These are phyloP conservation scores for Aureobasidium zeae DNA, from an alignment of 2,329 filamentous ascomycete genomes.

Conservation along the genomic window DNA sequence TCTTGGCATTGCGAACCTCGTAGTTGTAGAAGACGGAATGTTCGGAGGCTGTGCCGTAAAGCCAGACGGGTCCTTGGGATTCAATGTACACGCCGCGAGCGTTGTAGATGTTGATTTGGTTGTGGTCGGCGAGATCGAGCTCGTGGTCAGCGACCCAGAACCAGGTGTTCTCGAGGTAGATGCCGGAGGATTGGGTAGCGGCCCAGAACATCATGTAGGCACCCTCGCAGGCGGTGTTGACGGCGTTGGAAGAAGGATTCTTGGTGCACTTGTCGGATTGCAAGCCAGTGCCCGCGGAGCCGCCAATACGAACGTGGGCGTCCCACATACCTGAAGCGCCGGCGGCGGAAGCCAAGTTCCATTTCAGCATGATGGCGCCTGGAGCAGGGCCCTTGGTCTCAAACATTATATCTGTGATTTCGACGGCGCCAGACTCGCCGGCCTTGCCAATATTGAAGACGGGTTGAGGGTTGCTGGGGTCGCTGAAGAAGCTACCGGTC, in stretches of 20 bases:
- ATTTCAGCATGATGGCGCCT: conserved; percentile 83
- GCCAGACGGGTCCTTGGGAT: conserved; percentile 65
- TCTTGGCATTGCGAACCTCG: conserved; percentile 50
- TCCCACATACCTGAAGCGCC: conserved; percentile 83
- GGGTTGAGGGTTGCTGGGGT: conserved; percentile 67
- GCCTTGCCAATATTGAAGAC: conserved; percentile 74
- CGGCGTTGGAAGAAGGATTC: conserved; percentile 55
- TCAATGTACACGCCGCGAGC: conserved; percentile 76
- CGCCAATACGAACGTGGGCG: conserved; percentile 88
- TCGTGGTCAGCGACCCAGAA: conserved; percentile 90
- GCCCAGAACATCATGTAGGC: conserved; percentile 56
- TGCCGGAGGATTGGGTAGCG: conserved; percentile 45
- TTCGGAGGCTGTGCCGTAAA: conserved; percentile 58
- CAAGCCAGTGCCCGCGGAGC: conserved; percentile 74
- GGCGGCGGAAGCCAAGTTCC: conserved; percentile 66
- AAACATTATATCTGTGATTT: conserved; percentile 82
- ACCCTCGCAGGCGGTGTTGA: conserved; percentile 61
- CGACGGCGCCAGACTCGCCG: conserved; percentile 69
- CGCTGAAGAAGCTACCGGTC: conserved; percentile 61
- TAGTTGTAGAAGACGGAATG: conserved; percentile 64
- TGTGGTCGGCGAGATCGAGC: conserved; percentile 86
- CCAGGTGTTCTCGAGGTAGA: conserved; percentile 86
- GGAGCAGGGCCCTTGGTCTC: conserved; percentile 74
- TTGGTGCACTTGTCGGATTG: conserved; percentile 73
- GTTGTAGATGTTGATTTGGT: conserved; percentile 81